Percentiles rank a stretch among this genome's conserved stretches.
Evolutionary conservation across 345 rosid genomes (phyloP).

Genomic region (Reutealis trisperma): DNA sequence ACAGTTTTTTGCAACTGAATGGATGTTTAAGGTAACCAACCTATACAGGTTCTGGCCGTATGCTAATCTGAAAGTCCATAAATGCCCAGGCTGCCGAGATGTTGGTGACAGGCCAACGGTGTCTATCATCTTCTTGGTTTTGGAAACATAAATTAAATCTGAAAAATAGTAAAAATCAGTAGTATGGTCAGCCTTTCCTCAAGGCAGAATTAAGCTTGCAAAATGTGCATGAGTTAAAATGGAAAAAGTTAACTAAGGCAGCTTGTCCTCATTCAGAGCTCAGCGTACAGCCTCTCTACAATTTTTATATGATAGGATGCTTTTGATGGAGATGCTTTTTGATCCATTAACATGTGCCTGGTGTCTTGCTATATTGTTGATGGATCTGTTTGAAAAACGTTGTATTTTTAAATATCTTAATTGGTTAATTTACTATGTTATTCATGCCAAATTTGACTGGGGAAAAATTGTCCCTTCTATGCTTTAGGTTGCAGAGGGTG

Average conservation of each 20-base stretch:
- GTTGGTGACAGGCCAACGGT: too few species aligned
- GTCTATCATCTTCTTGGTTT: not conserved
- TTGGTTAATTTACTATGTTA: too few species aligned
- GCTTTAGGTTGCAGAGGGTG: slow-evolving; percentile 88
- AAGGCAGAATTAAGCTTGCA: not conserved
- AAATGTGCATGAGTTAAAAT: not conserved
- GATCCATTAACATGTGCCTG: not conserved
- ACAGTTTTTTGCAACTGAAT: slow-evolving; percentile 92
- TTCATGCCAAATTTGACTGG: not conserved
- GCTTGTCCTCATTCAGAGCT: not conserved
- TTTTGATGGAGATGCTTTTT: not conserved
- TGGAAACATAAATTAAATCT: too few species aligned
- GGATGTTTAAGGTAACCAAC: slow-evolving; percentile 96
- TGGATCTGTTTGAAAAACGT: not conserved
- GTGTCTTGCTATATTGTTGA: not conserved
- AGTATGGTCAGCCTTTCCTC: not conserved
- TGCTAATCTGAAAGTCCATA: not conserved
- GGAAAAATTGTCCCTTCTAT: slow-evolving; percentile 1
- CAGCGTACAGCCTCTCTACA: not conserved
- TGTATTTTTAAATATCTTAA: not conserved
- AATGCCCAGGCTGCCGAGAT: not conserved
- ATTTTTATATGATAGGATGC: not conserved
- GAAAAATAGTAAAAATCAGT: not conserved
- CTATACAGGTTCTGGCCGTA: not conserved
- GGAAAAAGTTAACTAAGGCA: not conserved